Evolutionary conservation across 208 protist genomes (phyloP).

Genomic region (Leishmania gerbilli): DNA sequence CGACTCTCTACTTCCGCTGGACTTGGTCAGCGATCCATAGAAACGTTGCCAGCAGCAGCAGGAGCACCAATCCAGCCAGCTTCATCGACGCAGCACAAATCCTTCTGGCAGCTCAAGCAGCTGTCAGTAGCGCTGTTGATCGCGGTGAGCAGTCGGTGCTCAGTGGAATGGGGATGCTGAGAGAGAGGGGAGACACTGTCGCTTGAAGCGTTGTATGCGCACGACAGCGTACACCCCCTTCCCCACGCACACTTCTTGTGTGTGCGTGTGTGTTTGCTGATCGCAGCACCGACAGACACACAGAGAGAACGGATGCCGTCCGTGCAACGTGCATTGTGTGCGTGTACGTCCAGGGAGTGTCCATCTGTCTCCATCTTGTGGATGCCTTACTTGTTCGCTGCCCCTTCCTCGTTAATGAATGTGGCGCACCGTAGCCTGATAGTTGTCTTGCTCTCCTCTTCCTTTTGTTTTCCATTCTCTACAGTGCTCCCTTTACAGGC

Average conservation of each 20-base stretch:
- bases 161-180: background rate
- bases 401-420: background rate
- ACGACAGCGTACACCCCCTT: background rate
- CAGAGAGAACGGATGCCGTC: background rate
- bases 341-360: background rate
- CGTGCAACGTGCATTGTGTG: background rate
- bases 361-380: background rate
- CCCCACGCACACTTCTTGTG: background rate
- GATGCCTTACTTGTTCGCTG: background rate
- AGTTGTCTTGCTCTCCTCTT: background rate
- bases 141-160: background rate
- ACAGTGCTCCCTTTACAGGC: background rate
- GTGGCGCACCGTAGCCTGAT: background rate
- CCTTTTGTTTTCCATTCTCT: background rate
- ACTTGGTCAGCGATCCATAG: background rate
- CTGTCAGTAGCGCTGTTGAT: background rate
- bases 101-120: background rate
- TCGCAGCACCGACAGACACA: background rate
- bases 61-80: background rate
- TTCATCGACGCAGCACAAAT: background rate
- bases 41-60: background rate
- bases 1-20: background rate
- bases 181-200: background rate
- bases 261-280: background rate
- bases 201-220: background rate